These are phyloP conservation scores for Talaromyces liani DNA, from an alignment of 495 filamentous ascomycete genomes.

Conservation along the genomic window DNA sequence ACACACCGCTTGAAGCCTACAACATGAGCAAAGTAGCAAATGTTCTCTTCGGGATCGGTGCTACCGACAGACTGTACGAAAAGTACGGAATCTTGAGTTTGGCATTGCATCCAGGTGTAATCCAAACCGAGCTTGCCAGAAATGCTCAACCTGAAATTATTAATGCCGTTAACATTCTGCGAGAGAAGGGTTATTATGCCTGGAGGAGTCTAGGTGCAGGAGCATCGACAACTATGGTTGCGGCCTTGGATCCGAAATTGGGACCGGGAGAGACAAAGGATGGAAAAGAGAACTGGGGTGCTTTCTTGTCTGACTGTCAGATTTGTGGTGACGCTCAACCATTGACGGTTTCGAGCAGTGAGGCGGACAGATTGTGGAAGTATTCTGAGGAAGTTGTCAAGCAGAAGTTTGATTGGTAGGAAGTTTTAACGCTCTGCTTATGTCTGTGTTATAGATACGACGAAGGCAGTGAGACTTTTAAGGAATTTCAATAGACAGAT, in stretches of 20 bases:
- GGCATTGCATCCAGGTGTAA: slow-evolving; percentile 31
- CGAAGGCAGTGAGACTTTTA: background rate
- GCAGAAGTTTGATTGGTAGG: slow-evolving; percentile 32
- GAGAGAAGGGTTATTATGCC: slow-evolving; percentile 11
- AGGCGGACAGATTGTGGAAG: slow-evolving; percentile 44
- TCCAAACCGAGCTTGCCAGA: slow-evolving; percentile 27
- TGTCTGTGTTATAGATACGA: background rate
- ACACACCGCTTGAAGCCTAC: slow-evolving; percentile 21
- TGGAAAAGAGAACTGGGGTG: slow-evolving; percentile 24
- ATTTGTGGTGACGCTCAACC: slow-evolving; percentile 20
- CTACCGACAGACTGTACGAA: slow-evolving; percentile 16
- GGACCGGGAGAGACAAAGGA: slow-evolving; percentile 21
- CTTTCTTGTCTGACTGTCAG: slow-evolving; percentile 34
- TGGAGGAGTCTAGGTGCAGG: slow-evolving; percentile 27
- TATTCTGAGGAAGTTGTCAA: slow-evolving; percentile 43
- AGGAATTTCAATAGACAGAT: background rate
- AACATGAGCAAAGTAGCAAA: slow-evolving; percentile 25
- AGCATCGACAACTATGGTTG: slow-evolving; percentile 33
- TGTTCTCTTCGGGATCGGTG: slow-evolving; percentile 19
- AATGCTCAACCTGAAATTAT: slow-evolving; percentile 10
- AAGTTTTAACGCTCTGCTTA: background rate
- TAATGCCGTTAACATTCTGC: slow-evolving; percentile 15
- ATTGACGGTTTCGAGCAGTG: slow-evolving; percentile 20
- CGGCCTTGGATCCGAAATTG: slow-evolving; percentile 37
- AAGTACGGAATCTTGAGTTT: slow-evolving; percentile 22